Base-by-base conservation (phyloP, 768 basidiomycete genomes). In the Phylloporus scabripes region DNA sequence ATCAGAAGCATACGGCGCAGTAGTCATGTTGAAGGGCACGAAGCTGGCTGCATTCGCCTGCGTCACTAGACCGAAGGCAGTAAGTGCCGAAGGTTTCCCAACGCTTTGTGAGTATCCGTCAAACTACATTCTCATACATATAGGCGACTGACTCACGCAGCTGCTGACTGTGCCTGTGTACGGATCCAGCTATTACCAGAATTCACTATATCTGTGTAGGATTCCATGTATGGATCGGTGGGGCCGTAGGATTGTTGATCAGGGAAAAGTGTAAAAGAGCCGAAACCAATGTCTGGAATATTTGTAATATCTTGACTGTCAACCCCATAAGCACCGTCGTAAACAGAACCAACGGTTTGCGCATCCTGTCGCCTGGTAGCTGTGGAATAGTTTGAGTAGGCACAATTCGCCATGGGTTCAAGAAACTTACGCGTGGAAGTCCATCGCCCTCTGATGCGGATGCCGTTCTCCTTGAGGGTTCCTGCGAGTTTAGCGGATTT, bases 221-320 rank as follows among this genome's bases (percentile, higher is more conserved):
- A 54, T 37, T 76, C 65, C 44, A 79, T 62, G 51, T 68, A 72
- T 14, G 78, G 74, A 60, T 82, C 79, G 23, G 63, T 57, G 20
- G 72, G 49, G 26, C 67, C 76, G 55, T 83, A 85, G 32, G 64
- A 60, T 51, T 78, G 73, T 61, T 86, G 85, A 58, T 87, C 82
- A 17, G 85, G 83, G 74, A 85, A 85, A 21, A 84, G 54, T 49
- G 78, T 81, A 72, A 83, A 83, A 15, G 79, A 71, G 28, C 73
- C 67, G 55, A 82, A 83, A 6, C 74, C 76, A 51, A 86, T 78
- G 10, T 75, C 34, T 0, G 79, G 78, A 49, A 81, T 80, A 45
- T 64, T 77, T 47, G 73, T 52, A 44, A 86, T 81, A 52, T 85
- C 84, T 55, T 82, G 77, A 48, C 76, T 79, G 60, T 87, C 84